Conservation (phyloP, 805 yeast genomes). For the Nakazawaea anatomiae region DNA sequence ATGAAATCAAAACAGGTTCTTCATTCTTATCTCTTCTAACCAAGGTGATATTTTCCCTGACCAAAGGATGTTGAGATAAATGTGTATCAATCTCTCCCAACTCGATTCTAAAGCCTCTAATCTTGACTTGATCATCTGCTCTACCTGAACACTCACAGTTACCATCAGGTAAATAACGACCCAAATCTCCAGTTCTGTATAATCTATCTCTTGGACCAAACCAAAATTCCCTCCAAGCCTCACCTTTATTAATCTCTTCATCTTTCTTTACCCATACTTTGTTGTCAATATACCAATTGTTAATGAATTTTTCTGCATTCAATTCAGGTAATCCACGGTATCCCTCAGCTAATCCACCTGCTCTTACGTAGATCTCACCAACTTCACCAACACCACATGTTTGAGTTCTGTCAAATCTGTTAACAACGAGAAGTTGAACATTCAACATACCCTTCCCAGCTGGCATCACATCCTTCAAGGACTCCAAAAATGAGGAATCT, state of each 20-base stretch:
- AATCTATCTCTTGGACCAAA: slow-evolving; percentile 92
- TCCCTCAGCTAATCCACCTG: slow-evolving; percentile 97
- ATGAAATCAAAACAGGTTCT: slow-evolving; percentile 88
- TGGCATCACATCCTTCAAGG: slow-evolving; percentile 93
- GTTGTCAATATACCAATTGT: slow-evolving; percentile 82
- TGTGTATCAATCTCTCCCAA: slow-evolving; percentile 98
- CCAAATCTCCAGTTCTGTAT: slow-evolving; percentile 96
- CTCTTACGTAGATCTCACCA: slow-evolving; percentile 97
- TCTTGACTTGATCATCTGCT: slow-evolving; percentile 98
- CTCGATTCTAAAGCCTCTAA: slow-evolving; percentile 97
- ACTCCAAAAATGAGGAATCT: slow-evolving; percentile 70
- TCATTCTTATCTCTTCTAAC: slow-evolving; percentile 89
- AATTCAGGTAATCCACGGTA: slow-evolving; percentile 88
- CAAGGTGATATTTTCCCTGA: slow-evolving; percentile 88
- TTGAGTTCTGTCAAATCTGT: slow-evolving; percentile 80
- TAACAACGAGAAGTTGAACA: slow-evolving; percentile 90
- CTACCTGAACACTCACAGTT: slow-evolving; percentile 98
- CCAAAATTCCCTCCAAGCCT: slow-evolving; percentile 77
- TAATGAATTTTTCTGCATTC: slow-evolving; percentile 80
- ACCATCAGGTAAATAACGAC: slow-evolving; percentile 95
- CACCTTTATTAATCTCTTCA: slow-evolving; percentile 35
- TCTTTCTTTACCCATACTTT: slow-evolving; percentile 58
- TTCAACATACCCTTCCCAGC: slow-evolving; percentile 98
- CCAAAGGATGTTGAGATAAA: slow-evolving; percentile 85
- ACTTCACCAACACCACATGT: slow-evolving; percentile 98